A percentile compares a stretch with the other conserved stretches of the same genome.
Evolutionary conservation across 2,329 filamentous ascomycete species (phyloP).

Genomic region (Aspergillus niger): DNA sequence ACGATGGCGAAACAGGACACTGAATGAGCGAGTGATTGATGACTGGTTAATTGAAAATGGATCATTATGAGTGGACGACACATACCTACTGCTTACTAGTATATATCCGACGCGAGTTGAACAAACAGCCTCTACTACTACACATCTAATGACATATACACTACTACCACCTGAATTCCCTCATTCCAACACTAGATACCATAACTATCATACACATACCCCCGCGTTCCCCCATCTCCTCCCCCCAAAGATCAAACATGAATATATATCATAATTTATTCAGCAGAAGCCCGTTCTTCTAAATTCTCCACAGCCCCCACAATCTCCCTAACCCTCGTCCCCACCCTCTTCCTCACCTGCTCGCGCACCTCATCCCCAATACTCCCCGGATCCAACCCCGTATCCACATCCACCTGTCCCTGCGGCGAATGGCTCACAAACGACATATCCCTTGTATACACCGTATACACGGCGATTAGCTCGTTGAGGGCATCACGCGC

Average conservation of each 20-base stretch:
- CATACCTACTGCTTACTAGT: background rate
- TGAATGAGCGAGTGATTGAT: background rate
- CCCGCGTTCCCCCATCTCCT: background rate
- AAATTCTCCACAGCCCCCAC: constrained; percentile 46
- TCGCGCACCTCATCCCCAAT: constrained; percentile 36
- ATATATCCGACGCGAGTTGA: background rate
- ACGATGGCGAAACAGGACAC: no score
- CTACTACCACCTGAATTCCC: background rate
- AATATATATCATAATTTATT: background rate
- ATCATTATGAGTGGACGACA: background rate
- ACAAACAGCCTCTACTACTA: background rate
- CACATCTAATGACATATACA: background rate
- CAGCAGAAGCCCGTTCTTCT: constrained; percentile 42
- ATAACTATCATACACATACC: background rate
- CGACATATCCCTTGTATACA: constrained; percentile 31
- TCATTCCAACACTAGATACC: no score
- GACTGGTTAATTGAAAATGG: background rate
- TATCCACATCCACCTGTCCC: constrained; percentile 29
- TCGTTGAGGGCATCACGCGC: constrained; percentile 50
- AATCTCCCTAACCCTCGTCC: constrained; percentile 50
- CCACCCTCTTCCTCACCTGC: constrained; percentile 48
- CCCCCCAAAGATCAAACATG: background rate
- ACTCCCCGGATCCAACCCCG: constrained; percentile 35
- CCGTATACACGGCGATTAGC: constrained; percentile 36
- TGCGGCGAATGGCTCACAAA: background rate